phyloP scores from a whole-genome alignment of 2,329 filamentous ascomycete species.

The Phaeosphaeria sp. region DNA sequence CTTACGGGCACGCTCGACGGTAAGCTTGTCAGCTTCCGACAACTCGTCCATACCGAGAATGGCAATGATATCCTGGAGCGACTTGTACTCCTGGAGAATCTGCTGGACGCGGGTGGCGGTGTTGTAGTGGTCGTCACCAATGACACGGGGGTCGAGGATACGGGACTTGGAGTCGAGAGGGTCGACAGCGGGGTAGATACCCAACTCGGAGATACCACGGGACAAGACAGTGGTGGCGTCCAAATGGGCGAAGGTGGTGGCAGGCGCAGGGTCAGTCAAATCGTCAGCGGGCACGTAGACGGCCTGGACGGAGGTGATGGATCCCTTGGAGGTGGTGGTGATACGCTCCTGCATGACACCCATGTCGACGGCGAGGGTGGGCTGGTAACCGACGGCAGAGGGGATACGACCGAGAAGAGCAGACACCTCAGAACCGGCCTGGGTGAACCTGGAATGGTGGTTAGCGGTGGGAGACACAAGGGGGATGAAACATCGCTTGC shows the following conservation, averaged over 20 bases:
- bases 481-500: background rate
- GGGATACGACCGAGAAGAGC: conserved; percentile 99
- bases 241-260: conserved; percentile 99
- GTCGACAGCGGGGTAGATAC: conserved; percentile 99
- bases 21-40: conserved; percentile 99
- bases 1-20: conserved; percentile 99
- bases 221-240: conserved; percentile 99
- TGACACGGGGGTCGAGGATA: conserved; percentile 98
- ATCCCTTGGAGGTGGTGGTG: conserved; percentile 99
- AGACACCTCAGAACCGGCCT: conserved; percentile 99
- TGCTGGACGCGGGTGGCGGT: conserved; percentile 95
- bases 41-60: conserved; percentile 99
- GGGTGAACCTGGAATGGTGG: conserved; percentile 72
- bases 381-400: conserved; percentile 97
- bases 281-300: conserved; percentile 99
- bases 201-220: conserved; percentile 99
- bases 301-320: conserved; percentile 99
- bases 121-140: conserved; percentile 97
- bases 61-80: conserved; percentile 99
- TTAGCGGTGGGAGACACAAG: background rate
- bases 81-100: conserved; percentile 99
- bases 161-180: conserved; percentile 99
- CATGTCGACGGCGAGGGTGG: conserved; percentile 45
- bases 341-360: conserved; percentile 92
- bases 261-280: conserved; percentile 99